These are phyloP conservation scores for Carex littledalei DNA, from an alignment of 176 grass and related monocot genomes.

Conservation along the genomic window DNA sequence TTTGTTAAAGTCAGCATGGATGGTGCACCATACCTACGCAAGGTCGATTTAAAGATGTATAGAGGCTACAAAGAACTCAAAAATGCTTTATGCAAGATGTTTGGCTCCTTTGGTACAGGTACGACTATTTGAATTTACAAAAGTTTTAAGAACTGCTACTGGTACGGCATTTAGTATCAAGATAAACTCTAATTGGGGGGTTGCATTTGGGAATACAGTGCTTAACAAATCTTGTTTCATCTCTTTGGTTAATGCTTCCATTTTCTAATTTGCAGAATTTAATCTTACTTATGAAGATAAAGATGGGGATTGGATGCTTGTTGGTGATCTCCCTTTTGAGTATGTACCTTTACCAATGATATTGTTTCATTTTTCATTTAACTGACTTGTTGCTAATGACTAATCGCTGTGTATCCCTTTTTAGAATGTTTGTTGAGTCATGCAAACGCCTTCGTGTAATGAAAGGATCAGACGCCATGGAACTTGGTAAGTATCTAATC, in stretches of 20 bases:
- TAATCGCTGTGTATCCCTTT: background rate
- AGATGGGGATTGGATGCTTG: conserved; percentile 47
- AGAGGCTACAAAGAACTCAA: conserved; percentile 36
- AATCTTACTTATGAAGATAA: conserved; percentile 39
- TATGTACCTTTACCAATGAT: conserved; percentile 3
- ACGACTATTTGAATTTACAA: background rate
- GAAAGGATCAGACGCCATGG: conserved; percentile 46
- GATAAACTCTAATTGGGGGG: background rate
- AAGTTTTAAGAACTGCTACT: background rate
- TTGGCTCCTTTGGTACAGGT: conserved; percentile 33
- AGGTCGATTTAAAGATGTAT: conserved; percentile 38
- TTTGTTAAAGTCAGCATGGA: conserved; percentile 47
- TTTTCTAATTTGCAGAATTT: conserved; percentile 29
- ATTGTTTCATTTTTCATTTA: background rate
- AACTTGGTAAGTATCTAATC: conserved; percentile 30
- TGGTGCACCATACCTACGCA: conserved; percentile 38
- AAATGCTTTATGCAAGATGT: conserved; percentile 36
- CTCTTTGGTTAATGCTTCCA: conserved; percentile 13
- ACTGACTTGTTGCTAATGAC: background rate
- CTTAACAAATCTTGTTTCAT: conserved; percentile 5
- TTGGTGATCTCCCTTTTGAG: conserved; percentile 40
- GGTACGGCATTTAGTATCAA: background rate
- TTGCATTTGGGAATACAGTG: background rate
- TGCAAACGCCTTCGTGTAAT: conserved; percentile 45
- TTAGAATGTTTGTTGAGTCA: conserved; percentile 43